Evolutionary conservation across 2,329 filamentous ascomycete genomes (phyloP), one percentile per base, ranked within the genome.

Genomic region (Diaporthe caulivora): DNA sequence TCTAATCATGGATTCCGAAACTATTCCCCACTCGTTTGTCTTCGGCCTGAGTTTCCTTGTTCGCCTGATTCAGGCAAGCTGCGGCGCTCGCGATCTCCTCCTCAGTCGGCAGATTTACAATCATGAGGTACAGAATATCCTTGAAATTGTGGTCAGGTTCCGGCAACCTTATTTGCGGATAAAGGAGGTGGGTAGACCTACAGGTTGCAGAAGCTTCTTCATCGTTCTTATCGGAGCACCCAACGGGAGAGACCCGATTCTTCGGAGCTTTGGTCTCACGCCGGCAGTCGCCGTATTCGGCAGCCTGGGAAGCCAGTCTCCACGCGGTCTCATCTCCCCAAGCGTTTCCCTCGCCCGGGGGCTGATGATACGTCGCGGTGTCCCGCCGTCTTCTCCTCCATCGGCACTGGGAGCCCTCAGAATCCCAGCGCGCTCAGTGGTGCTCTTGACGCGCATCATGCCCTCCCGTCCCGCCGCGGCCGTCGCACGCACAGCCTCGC

Each of bases 61-160:
- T 58, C 53, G 11, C 42, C 58, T 64, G 40, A 34, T 64, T 47
- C 42, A 68, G 47, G 64, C 57, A 29, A 47, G 51, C 55, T 49
- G 62, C 53, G 42, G 72, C 53, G 31, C 65, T 24, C 31, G 55
- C 58, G 37, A 72, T 67, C 34, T 75, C 65, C 37, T 75, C 69
- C 17, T 75, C 67, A 15, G 71, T 69, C 13, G 75, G 75, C 29
- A 55, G 31, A 64, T 75, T 76, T 42, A 73, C 71, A 26, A 76
- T 72, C 62, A 76, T 73, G 10, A 75, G 75, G 37, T 76, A 76
- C 3, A 76, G 40, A 31, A 76, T 74, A 24, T 75, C 71, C 75
- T 76, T 31, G 2, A 2, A 7, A 13, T 13, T 6, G 17, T 21
- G 51, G 9, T 54, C n/a, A 40, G 58, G 6, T 42, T 1, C 8